Evolutionary conservation across 169 alveolate genomes (phyloP), one percentile per base, ranked within the genome.

Genomic region (Eimeria acervulina): DNA sequence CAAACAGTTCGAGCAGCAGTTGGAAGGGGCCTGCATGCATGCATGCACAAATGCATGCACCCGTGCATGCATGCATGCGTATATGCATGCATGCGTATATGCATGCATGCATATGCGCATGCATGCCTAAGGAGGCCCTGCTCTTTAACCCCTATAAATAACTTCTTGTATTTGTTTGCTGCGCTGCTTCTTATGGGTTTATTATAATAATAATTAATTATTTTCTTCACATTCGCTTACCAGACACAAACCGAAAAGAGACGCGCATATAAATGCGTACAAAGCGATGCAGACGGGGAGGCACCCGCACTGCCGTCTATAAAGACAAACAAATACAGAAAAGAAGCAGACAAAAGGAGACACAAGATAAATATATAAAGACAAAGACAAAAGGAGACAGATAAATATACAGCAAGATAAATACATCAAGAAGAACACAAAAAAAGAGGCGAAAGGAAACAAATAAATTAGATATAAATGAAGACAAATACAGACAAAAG

Each of bases 201-300:
- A n/a, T 47, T 47, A 47, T 47, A 47, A 7, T 47, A 47, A 47
- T 7, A 47, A 7, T 5, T 5, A 47, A 7, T 5, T 55, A 13
- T 28, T 10, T 23, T 10, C 2, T 1, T 4, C 2, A 2, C n/a
- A 68, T 10, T 1, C 3, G n/a, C 80, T 26, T 23, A 91, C 90
- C 95, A 15, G 95, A 76, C 33, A 80, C 38, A 55, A 95, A 95
- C 7, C 95, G 87, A 66, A 95, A 95, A 36, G 85, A 66, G 19
- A 66, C 47, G 63, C 80, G 51, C 87, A 83, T 38, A 76, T 66
- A 87, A 89, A 95, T 51, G 63, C 95, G 88, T 6, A 55, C 96
- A 83, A 95, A 95, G 23, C 96, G 96, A 33, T 95, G 96, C 15
- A 95, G 95, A 55, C 95, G 51, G 44, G 72, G 89, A 8, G 96